Evolutionary conservation across 2,329 filamentous ascomycete species (phyloP).

Genomic region (Hyphodiscus sp.): DNA sequence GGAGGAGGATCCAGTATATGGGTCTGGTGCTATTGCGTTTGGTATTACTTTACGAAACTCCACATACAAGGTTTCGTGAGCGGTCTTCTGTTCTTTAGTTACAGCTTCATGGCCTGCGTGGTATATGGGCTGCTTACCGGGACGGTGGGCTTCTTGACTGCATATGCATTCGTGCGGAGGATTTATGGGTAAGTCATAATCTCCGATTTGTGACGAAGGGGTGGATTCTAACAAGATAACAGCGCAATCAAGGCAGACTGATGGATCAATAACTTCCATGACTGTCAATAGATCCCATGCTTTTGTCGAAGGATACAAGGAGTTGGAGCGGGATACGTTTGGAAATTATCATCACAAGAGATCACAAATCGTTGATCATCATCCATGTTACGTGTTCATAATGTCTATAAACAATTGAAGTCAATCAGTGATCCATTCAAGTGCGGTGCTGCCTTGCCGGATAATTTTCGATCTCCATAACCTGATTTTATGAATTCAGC

Average conservation of each 20-base stretch:
- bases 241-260: conserved; percentile 22
- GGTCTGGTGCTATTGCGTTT: conserved; percentile 77
- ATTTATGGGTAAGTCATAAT: conserved; percentile 64
- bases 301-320: neutral
- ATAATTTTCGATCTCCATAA: too few species aligned
- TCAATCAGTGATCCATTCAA: too few species aligned
- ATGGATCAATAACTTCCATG: neutral
- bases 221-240: conserved; percentile 5
- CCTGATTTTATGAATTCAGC: too few species aligned
- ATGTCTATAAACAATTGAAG: neutral
- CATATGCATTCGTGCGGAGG: conserved; percentile 75
- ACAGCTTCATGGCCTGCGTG: conserved; percentile 73
- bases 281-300: neutral
- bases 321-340: neutral
- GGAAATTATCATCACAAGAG: neutral
- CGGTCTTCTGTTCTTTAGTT: conserved; percentile 76
- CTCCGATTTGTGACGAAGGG: neutral
- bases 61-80: conserved; percentile 77
- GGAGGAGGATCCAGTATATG: conserved; percentile 71
- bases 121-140: conserved; percentile 78
- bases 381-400: neutral
- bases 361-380: neutral
- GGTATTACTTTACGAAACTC: conserved; percentile 76
- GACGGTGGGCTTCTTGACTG: conserved; percentile 77
- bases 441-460: too few species aligned